Base-by-base conservation (phyloP, 768 basidiomycete species). In the Kwoniella sp. region DNA sequence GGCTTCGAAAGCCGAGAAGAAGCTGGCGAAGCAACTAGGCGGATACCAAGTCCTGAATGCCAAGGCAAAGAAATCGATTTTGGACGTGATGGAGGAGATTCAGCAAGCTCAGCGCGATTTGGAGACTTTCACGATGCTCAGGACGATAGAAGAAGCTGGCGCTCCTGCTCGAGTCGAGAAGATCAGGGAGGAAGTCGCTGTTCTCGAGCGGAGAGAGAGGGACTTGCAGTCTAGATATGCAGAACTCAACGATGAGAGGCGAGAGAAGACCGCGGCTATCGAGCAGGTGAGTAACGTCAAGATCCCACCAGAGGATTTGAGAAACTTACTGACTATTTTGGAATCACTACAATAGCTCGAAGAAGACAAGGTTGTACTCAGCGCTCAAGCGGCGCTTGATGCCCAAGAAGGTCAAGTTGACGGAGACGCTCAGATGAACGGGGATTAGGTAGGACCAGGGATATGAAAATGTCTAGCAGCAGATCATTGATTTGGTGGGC, bases 141-240 rank as follows among this genome's bases (percentile, higher is more conserved):
- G 85, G 56, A 80, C 82, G 50, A 87, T 88, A 71, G 96, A 99
- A 82, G 78, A 82, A 24, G 88, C 85, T 1, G 85, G 86, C 55
- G 91, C 89, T 2, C 93, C 94, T 10, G 84, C 87, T 58, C 82
- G 95, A 48, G 83, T 92, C 55, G 87, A 86, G 52, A 82, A 84
- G n/a, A 84, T 96, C 69, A 87, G 87, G 77, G 91, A 92, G 71
- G 94, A 97, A 77, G 94, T 97, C 24, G 88, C 89, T 37, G 83
- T 81, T 66, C 83, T 98, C 27, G 88, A 91, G 77, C 82, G 83
- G 63, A 83, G 90, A 69, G 96, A 97, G 81, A 82, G 84, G 58
- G 80, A 86, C 70, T 81, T 96, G 69, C 96, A 99, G 81, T 85
- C 85, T 68, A 82, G 86, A 53, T 96, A 95, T 79, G 87, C 86